A percentile compares a stretch with the other conserved stretches of the same genome.
These are phyloP conservation scores for Solanum sejunctum DNA, from an alignment of 257 asterid species.

Conservation along the genomic window DNA sequence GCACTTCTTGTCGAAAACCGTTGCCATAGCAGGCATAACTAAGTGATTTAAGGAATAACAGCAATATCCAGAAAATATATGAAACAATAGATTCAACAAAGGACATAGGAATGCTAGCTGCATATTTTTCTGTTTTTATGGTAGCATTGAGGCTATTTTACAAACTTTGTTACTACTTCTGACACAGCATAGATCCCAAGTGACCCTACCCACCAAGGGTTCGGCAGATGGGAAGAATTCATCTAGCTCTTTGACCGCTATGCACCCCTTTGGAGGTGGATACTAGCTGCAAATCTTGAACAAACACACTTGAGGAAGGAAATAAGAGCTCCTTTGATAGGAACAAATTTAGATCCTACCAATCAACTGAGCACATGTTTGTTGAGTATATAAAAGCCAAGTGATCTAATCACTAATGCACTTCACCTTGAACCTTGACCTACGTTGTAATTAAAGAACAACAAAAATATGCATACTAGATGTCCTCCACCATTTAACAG, in stretches of 20 bases:
- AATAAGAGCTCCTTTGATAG: not conserved
- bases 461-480: not conserved
- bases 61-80: not conserved
- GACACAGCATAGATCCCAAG: not conserved
- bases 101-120: not conserved
- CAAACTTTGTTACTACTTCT: not conserved
- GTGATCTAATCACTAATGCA: not conserved
- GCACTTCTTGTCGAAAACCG: slow-evolving; percentile 89
- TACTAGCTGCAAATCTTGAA: not conserved
- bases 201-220: not conserved
- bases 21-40: slow-evolving; percentile 98
- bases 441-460: not conserved
- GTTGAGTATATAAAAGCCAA: not conserved
- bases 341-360: not conserved
- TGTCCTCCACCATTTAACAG: not conserved
- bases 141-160: not conserved
- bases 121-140: not conserved
- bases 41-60: slow-evolving; percentile 43
- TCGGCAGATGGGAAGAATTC: not conserved
- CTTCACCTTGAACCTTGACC: not conserved
- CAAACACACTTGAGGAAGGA: not conserved
- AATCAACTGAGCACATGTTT: not conserved
- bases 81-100: not conserved
- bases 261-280: not conserved
- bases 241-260: not conserved